Percentiles rank a stretch among this genome's conserved stretches.
Evolutionary conservation across 2,329 filamentous ascomycete species (phyloP).

Genomic region (Hysterium pulicare): DNA sequence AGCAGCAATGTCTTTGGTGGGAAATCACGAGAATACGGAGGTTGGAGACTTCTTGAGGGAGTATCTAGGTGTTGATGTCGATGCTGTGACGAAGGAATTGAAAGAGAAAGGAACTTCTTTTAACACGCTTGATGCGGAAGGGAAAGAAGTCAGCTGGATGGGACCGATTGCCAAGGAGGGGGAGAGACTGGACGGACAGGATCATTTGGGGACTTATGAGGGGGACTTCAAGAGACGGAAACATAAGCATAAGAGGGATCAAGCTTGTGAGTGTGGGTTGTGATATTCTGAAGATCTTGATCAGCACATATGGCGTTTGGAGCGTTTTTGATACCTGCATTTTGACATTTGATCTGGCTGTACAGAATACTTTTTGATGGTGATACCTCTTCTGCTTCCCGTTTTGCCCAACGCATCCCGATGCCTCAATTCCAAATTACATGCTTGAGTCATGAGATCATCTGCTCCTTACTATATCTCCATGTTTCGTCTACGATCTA

Average conservation of each 20-base stretch:
- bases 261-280: constrained; percentile 28
- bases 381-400: too few relatives aligned
- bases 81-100: constrained; percentile 73
- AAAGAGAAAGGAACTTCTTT: constrained; percentile 50
- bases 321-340: too few relatives aligned
- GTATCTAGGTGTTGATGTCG: constrained; percentile 78
- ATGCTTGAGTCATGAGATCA: too few relatives aligned
- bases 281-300: too few relatives aligned
- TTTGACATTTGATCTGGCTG: too few relatives aligned
- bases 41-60: constrained; percentile 76
- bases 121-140: constrained; percentile 25
- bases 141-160: constrained; percentile 40
- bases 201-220: constrained; percentile 39
- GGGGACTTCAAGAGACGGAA: constrained; percentile 36
- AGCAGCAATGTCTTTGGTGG: constrained; percentile 61
- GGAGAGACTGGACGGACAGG: constrained; percentile 45
- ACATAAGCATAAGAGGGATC: constrained; percentile 20
- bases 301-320: too few relatives aligned
- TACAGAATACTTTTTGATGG: too few relatives aligned
- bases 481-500: too few relatives aligned
- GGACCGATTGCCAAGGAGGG: constrained; percentile 40
- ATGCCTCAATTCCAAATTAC: too few relatives aligned
- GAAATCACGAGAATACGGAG: constrained; percentile 94
- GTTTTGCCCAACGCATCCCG: too few relatives aligned
- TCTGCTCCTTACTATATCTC: too few relatives aligned